These are phyloP conservation scores for Eucalyptus curtisii DNA, from an alignment of 345 rosid genomes.

Conservation along the genomic window DNA sequence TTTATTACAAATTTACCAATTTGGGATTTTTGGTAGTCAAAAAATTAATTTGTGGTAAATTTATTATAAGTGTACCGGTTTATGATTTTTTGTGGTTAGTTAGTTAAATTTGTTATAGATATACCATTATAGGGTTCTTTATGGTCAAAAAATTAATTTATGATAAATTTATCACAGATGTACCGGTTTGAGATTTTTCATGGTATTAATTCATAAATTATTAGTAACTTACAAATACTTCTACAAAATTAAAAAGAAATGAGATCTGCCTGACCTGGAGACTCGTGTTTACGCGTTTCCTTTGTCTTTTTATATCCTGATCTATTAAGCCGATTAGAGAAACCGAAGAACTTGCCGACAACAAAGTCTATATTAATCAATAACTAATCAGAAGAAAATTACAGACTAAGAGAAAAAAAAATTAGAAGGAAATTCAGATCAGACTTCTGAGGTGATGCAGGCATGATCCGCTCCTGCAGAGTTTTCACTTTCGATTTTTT, in stretches of 20 bases:
- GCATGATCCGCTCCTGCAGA: background rate
- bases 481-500: background rate
- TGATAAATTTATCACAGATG: fast-evolving
- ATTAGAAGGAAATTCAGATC: background rate
- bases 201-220: background rate
- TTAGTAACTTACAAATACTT: background rate
- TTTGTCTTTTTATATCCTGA: background rate
- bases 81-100: fast-evolving
- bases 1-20: fast-evolving
- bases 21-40: fast-evolving
- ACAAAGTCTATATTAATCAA: background rate
- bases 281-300: background rate
- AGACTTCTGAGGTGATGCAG: background rate
- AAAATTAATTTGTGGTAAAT: no score
- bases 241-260: background rate
- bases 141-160: no score
- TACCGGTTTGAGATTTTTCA: fast-evolving
- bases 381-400: background rate
- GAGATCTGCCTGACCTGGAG: background rate
- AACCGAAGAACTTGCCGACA: background rate
- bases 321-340: background rate
- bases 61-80: no score
- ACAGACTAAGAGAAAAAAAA: background rate
- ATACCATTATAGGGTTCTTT: no score
- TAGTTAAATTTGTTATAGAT: no score